These are phyloP conservation scores for Phytophthora citrophthora DNA, from an alignment of 352 stramenopile species.

Conservation along the genomic window DNA sequence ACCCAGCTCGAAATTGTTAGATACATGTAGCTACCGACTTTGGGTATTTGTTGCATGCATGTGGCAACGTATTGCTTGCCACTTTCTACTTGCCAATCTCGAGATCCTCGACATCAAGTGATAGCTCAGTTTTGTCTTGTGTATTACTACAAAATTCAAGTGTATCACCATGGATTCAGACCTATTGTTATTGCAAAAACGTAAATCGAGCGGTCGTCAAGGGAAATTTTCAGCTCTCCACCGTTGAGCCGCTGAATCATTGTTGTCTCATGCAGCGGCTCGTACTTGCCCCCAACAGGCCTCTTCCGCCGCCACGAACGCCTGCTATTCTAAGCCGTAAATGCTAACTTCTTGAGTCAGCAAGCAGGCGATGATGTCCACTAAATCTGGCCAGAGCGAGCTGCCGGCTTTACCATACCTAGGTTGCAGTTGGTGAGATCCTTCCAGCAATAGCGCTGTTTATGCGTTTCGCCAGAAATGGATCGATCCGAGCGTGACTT, in stretches of 20 bases:
- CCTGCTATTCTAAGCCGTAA: background rate
- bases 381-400: conserved; percentile 3
- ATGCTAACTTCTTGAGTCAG: background rate
- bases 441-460: conserved; percentile 1
- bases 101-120: no score
- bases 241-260: conserved; percentile 1
- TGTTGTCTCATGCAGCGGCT: background rate
- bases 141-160: background rate
- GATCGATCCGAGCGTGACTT: conserved; percentile 3
- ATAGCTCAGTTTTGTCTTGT: background rate
- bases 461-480: conserved; percentile 10
- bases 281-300: background rate
- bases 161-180: background rate
- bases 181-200: background rate
- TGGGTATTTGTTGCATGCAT: no score
- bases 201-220: conserved; percentile 5
- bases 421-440: conserved; percentile 10
- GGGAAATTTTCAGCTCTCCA: background rate
- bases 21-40: no score
- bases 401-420: conserved; percentile 8
- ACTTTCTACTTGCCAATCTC: no score
- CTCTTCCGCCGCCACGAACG: background rate
- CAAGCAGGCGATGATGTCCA: conserved; percentile 4
- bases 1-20: no score
- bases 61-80: no score